Evolutionary conservation across 1,139 yeast species (phyloP).

Genomic region (Candida sanyaensis): DNA sequence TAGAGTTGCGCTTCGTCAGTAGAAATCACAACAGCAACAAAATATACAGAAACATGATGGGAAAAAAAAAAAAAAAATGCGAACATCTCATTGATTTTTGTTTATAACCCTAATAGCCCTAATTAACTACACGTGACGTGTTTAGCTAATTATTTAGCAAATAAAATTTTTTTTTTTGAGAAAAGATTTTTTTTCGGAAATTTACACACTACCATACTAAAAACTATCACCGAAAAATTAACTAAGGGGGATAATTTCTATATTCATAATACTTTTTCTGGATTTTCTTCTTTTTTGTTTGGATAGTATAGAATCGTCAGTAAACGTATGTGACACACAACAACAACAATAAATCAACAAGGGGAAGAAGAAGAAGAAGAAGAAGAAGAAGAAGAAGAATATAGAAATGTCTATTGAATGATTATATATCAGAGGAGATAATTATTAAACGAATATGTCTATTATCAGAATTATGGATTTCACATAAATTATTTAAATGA

Average conservation of each 20-base stretch:
- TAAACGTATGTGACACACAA: slow-evolving; percentile 13
- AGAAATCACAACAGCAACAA: slow-evolving; percentile 2
- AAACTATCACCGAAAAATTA: slow-evolving; percentile 4
- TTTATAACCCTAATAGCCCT: slow-evolving; percentile 8
- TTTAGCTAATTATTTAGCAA: not conserved
- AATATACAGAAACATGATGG: not conserved
- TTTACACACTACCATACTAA: slow-evolving; percentile 3
- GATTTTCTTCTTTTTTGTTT: slow-evolving; percentile 12
- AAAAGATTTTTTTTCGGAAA: not conserved
- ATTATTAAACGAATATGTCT: too few species aligned
- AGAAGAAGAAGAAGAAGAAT: too few species aligned
- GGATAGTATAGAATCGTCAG: slow-evolving; percentile 17
- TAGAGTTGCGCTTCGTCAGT: too few species aligned
- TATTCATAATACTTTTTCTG: slow-evolving; percentile 1
- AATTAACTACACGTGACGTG: slow-evolving; percentile 2
- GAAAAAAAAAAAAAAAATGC: not conserved
- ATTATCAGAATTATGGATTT: too few species aligned
- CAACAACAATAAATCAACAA: not conserved
- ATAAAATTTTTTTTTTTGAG: too few species aligned
- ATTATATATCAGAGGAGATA: too few species aligned
- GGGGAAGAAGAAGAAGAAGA: not conserved
- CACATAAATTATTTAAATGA: too few species aligned
- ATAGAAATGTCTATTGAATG: not conserved
- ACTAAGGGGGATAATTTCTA: not conserved
- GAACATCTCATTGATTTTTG: too few species aligned